These are phyloP conservation scores for Malassezia obtusa DNA, from an alignment of 1,284 basidiomycete genomes.

Conservation along the genomic window DNA sequence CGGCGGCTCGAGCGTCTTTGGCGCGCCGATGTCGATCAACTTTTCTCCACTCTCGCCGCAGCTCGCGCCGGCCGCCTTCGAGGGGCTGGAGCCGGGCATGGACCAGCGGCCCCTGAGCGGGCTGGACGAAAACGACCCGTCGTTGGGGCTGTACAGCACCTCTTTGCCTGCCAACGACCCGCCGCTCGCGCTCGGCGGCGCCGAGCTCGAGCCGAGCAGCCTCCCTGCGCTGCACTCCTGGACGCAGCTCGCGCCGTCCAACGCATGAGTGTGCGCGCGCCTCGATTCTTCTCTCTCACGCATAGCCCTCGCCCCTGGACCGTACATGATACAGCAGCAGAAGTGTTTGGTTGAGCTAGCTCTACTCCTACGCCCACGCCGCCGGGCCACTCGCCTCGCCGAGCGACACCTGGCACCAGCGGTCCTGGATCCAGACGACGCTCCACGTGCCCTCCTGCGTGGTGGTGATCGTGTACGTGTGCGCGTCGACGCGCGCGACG, in stretches of 20 bases:
- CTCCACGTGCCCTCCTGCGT: constrained; percentile 84
- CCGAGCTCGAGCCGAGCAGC: constrained; percentile 14
- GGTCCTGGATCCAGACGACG: constrained; percentile 77
- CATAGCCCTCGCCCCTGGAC: too few relatives aligned
- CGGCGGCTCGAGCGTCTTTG: not conserved
- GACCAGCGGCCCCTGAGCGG: not conserved
- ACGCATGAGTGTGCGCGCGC: not conserved
- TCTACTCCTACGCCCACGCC: not conserved
- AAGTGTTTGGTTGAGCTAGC: too few relatives aligned
- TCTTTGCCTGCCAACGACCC: constrained; percentile 5
- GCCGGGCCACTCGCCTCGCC: constrained; percentile 28
- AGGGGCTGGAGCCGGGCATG: constrained; percentile 4
- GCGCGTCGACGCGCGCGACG: constrained; percentile 47
- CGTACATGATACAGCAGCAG: not conserved
- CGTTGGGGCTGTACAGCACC: constrained; percentile 10
- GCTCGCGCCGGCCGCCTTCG: constrained; percentile 10
- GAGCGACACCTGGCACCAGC: constrained; percentile 55
- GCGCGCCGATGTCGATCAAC: not conserved
- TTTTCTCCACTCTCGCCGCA: constrained; percentile 16
- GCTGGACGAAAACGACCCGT: not conserved
- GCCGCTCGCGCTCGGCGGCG: not conserved
- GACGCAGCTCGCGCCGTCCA: constrained; percentile 6
- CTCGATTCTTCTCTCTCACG: not conserved
- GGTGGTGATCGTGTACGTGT: constrained; percentile 76
- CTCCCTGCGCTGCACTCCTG: constrained; percentile 12